Evolutionary conservation across 345 rosid genomes (phyloP), one percentile per base, ranked within the genome.

Genomic region (Streptanthus diversifolius): DNA sequence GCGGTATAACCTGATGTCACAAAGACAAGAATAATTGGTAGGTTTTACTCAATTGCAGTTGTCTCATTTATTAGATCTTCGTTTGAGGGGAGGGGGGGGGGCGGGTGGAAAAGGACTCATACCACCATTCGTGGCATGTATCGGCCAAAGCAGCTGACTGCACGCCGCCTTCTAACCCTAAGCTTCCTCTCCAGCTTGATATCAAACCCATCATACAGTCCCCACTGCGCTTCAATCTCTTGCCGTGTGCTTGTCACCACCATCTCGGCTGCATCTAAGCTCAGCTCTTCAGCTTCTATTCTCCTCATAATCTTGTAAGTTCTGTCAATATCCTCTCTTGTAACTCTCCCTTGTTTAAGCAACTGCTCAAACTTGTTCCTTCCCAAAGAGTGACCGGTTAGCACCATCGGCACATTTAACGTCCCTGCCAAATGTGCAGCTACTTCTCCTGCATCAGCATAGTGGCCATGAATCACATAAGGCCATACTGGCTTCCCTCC

Each of bases 171-270:
- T 55, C 97, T 90, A 67, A 95, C 99, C 58, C 97, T 90, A 56
- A 91, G 76, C 51, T 88, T 93, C 77, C 85, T 93, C 80, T 91
- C 97, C 56, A 93, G 88, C 77, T 93, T 87, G 67, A 93, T 95
- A 80, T 93, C 98, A 76, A 93, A 93, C 44, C 97, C 98, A 73
- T 91, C 96, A 73, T 93, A 93, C 63, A 93, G 86, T 48, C 99
- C 99, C 98, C 99, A 93, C 73, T 93, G 98, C 53, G 92, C 96
- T 36, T 93, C 97, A 63, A 91, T 91, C 84, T 93, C 98, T 78
- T 93, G 97, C 41, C 83, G 84, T 22, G 98, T 93, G 75, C 98
- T 93, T 11, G 98, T 93, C 72, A 93, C 89, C 36, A 91, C 96
- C 71, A 93, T 90, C 83, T 93, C 98, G 1, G 98, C 98, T 44